Evolutionary conservation across 1,284 basidiomycete genomes (phyloP).

Genomic region (Ganoderma leucocontextum): DNA sequence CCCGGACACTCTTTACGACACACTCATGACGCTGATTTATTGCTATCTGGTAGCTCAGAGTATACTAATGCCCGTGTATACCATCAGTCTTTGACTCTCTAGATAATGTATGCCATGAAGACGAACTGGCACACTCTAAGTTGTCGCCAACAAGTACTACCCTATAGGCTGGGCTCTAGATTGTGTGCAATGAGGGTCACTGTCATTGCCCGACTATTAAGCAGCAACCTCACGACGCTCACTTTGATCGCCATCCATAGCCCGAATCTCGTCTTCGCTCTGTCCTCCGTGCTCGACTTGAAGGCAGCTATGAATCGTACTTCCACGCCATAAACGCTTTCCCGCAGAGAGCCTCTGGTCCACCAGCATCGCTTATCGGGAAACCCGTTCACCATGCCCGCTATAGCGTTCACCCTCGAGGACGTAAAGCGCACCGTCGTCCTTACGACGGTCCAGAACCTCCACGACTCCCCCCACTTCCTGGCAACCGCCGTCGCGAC

Average conservation of each 20-base stretch:
- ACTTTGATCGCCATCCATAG: background rate
- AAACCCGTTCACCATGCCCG: slow-evolving; percentile 14
- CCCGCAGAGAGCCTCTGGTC: background rate
- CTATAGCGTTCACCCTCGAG: slow-evolving; percentile 30
- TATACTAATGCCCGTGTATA: slow-evolving; percentile 27
- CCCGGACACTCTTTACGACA: slow-evolving; percentile 27
- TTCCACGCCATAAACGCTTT: background rate
- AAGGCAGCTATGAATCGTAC: background rate
- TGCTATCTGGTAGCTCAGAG: slow-evolving; percentile 28
- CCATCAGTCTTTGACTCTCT: background rate
- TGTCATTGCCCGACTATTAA: background rate
- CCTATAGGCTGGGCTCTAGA: background rate
- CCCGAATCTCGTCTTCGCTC: background rate
- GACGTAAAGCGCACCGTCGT: slow-evolving; percentile 51
- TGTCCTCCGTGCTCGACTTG: background rate
- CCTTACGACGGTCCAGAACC: slow-evolving; percentile 58
- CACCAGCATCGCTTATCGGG: slow-evolving; percentile 2
- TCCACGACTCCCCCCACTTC: slow-evolving; percentile 57
- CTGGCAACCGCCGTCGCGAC: slow-evolving; percentile 60
- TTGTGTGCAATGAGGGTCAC: background rate
- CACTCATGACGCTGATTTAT: slow-evolving; percentile 33
- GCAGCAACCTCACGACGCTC: background rate
- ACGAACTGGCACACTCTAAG: too few species aligned
- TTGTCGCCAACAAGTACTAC: too few species aligned
- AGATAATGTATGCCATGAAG: background rate